Evolutionary conservation across 495 filamentous ascomycete species (phyloP), one percentile per base, ranked within the genome.

Genomic region (Tuber calosporum): DNA sequence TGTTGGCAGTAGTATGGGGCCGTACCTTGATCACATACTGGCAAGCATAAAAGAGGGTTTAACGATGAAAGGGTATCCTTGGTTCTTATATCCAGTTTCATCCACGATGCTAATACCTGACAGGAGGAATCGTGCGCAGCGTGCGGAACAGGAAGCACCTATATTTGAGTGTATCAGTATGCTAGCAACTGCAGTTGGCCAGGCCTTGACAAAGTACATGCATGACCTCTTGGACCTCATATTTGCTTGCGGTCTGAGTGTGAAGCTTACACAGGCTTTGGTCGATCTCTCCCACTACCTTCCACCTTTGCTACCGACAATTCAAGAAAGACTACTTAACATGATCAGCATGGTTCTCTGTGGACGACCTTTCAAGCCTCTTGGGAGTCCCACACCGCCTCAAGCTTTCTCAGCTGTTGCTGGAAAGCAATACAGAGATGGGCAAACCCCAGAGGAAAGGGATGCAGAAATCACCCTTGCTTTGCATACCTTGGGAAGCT

Each of bases 261-360:
- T 92, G 75, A 92, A 95, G 69, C 87, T 99, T 30, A 97, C 93
- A 0, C 94, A 98, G 81, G 95, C 95, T 20, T 84, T 99, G 69
- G 93, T 97, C 34, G 95, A 98, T 81, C 96, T 99, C 92, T 94
- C 95, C 58, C 95, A 97, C 81, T 98, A 98, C 81, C 96, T 99
- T 69, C 94, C 95, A 0, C 95, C 96, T 1, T 91, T 97, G 75
- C 94, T 96, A 82, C 86, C 89, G 39, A 92, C 87, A 17, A 97
- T 99, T 58, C 95, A 99, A 82, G 94, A 97, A 75, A 90, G 92
- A 73, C 86, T 99, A 45, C 87, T 99, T 41, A 91, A 99, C 80
- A 92, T 98, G 88, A 86, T 99, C 7, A 97, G 95, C 83, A 90
- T 93, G 77, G 93, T 97, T 39, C 88, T 99, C 1, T 94, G 92